Conservation (phyloP, 768 basidiomycete species). For the Phanerochaete sordida region DNA sequence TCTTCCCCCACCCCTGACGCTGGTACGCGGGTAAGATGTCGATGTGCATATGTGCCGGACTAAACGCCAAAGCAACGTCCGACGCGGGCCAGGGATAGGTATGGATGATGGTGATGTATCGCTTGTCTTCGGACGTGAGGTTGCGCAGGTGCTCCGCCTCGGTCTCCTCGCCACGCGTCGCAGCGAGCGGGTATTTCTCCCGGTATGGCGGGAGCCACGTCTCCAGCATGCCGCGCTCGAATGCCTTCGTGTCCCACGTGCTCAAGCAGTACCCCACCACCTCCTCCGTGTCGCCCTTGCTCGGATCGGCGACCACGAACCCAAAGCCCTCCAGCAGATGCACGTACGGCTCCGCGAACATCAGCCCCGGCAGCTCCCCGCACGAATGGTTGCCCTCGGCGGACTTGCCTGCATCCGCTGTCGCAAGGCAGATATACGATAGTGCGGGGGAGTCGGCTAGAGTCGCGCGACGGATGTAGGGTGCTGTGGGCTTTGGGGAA, state of each 20-base stretch:
- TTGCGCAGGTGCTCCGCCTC: conserved; percentile 13
- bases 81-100: conserved; percentile 37
- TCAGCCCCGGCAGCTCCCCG: conserved; percentile 63
- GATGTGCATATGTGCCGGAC: conserved; percentile 75
- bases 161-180: not conserved
- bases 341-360: conserved; percentile 76
- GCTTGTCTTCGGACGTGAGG: conserved; percentile 35
- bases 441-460: conserved; percentile 52
- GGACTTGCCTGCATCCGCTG: conserved; percentile 66
- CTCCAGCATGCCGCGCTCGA: conserved; percentile 49
- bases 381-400: conserved; percentile 60
- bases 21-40: conserved; percentile 67
- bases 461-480: conserved; percentile 50
- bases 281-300: conserved; percentile 24
- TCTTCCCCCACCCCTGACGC: conserved; percentile 67
- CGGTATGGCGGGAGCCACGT: conserved; percentile 68
- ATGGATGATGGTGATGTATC: conserved; percentile 34
- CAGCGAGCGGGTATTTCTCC: conserved; percentile 40
- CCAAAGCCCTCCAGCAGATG: conserved; percentile 63
- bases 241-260: conserved; percentile 62
- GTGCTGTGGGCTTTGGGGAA: not conserved
- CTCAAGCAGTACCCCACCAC: conserved; percentile 75
- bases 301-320: conserved; percentile 58
- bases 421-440: conserved; percentile 71
- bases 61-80: conserved; percentile 56